Conservation (phyloP, 768 basidiomycete genomes). For the Krasilnikovozyma curviuscula region DNA sequence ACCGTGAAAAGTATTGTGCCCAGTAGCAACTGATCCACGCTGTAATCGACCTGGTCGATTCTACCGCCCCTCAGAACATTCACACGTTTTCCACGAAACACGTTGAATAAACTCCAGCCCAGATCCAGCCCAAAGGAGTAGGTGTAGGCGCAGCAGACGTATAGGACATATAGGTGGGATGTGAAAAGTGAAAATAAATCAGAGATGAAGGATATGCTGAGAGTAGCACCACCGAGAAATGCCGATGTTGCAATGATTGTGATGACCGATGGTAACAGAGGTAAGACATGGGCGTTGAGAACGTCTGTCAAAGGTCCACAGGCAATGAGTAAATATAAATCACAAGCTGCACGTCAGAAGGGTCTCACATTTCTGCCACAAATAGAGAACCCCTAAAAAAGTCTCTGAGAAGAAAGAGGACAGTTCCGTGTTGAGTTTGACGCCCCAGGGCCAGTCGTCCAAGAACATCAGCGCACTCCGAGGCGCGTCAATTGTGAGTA, state of each 20-base stretch:
- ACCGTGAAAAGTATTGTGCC: slow-evolving; percentile 41
- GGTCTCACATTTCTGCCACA: slow-evolving; percentile 48
- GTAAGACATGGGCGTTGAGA: not conserved
- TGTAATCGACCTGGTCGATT: slow-evolving; percentile 78
- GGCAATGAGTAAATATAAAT: slow-evolving; percentile 17
- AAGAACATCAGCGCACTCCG: slow-evolving; percentile 53
- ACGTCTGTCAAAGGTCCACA: slow-evolving; percentile 19
- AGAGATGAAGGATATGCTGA: slow-evolving; percentile 43
- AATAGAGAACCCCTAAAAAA: slow-evolving; percentile 42
- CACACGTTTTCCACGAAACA: slow-evolving; percentile 78
- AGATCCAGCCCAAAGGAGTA: slow-evolving; percentile 43
- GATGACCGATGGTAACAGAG: slow-evolving; percentile 24
- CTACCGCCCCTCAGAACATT: slow-evolving; percentile 72
- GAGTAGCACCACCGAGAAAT: slow-evolving; percentile 32
- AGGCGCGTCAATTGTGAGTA: slow-evolving; percentile 33
- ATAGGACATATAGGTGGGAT: slow-evolving; percentile 50
- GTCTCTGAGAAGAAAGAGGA: slow-evolving; percentile 60
- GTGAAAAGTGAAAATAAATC: slow-evolving; percentile 52
- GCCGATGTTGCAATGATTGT: slow-evolving; percentile 20
- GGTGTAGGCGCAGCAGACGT: slow-evolving; percentile 41
- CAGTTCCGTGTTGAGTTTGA: slow-evolving; percentile 92
- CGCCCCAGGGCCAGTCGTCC: slow-evolving; percentile 83
- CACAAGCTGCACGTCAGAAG: slow-evolving; percentile 19
- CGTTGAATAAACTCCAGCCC: slow-evolving; percentile 57
- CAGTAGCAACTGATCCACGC: slow-evolving; percentile 81